Base-by-base conservation (phyloP, 176 grass and related monocot genomes). In the Phoenix dactylifera region DNA sequence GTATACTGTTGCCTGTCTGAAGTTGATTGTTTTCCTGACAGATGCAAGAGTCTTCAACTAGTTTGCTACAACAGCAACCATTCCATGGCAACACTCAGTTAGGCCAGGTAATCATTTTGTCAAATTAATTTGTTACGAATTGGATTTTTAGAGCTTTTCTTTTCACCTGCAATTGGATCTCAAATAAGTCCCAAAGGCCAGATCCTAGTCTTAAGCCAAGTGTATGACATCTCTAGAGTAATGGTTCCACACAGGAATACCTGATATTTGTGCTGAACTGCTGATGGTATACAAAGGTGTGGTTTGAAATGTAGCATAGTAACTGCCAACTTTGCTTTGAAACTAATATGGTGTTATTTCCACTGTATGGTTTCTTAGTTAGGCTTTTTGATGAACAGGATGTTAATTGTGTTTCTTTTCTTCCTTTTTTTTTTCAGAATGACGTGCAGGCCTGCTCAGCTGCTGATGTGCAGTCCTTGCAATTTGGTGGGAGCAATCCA, bases 401-500 rank as follows among this genome's bases (percentile, higher is more conserved):
- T 56, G 19, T 23, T 20, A 56, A 22, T 20, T 14, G 22, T 20
- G 54, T 20, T 7, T 20, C 16, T 44, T 18, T 24, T 52, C 70
- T 59, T 50, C 16, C 67, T 26, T 12, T 26, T 51, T 14, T 65
- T 52, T 5, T 6, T 7, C 20, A 35, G 58, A 58, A 19, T 72
- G 44, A 66, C 67, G 55, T 83, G 56, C 14, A 74, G 62, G 63
- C 83, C 79, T 66, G 65, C 24, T 64, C 85, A 58, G 50, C 79
- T 50, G 66, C 85, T 14, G 82, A 95, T 52, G 82, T 89, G 59
- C 82, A 89, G 22, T 77, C 85, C 20, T 60, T 95, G 25, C 89
- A 89, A 32, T 95, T 95, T 57, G 74, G 86, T 52, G 76, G 79
- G 30, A 85, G 79, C 61, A 78, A 86, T 71, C 74, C 82, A 57